Evolutionary conservation across 2,329 filamentous ascomycete genomes (phyloP).

Genomic region (Colletotrichum abscissum): DNA sequence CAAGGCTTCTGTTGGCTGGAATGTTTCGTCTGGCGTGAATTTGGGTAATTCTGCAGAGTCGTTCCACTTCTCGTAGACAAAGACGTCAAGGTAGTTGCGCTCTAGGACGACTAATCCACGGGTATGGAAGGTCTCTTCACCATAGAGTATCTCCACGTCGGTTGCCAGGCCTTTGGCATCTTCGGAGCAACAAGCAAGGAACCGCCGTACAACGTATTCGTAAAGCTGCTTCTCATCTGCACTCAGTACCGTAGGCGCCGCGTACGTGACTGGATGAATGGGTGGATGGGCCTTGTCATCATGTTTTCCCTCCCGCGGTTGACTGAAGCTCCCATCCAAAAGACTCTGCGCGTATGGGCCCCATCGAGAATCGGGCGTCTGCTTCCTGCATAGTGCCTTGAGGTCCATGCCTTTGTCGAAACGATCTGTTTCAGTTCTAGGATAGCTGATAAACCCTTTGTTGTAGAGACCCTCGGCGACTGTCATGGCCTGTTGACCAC

Average conservation of each 20-base stretch:
- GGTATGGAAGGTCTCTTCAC: conserved; percentile 83
- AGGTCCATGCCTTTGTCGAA: conserved; percentile 94
- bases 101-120: conserved; percentile 87
- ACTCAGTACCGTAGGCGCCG: conserved; percentile 70
- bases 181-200: conserved; percentile 94
- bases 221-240: conserved; percentile 83
- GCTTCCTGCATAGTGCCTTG: conserved; percentile 82
- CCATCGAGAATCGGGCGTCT: conserved; percentile 82
- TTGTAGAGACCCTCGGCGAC: conserved; percentile 90
- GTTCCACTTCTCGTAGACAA: conserved; percentile 96
- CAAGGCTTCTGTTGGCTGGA: conserved; percentile 88
- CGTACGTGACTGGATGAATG: conserved; percentile 95
- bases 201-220: conserved; percentile 91
- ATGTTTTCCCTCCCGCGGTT: conserved; percentile 84
- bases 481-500: conserved; percentile 89
- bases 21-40: conserved; percentile 82
- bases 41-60: conserved; percentile 84
- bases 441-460: conserved; percentile 96
- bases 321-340: conserved; percentile 79
- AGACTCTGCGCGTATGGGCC: conserved; percentile 82
- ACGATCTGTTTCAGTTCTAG: conserved; percentile 95
- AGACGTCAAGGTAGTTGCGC: conserved; percentile 94
- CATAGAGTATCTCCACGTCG: conserved; percentile 86
- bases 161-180: conserved; percentile 90
- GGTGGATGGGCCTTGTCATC: conserved; percentile 98